These are phyloP conservation scores for Colletotrichum horii DNA, from an alignment of 2,329 filamentous ascomycete species.

Conservation along the genomic window DNA sequence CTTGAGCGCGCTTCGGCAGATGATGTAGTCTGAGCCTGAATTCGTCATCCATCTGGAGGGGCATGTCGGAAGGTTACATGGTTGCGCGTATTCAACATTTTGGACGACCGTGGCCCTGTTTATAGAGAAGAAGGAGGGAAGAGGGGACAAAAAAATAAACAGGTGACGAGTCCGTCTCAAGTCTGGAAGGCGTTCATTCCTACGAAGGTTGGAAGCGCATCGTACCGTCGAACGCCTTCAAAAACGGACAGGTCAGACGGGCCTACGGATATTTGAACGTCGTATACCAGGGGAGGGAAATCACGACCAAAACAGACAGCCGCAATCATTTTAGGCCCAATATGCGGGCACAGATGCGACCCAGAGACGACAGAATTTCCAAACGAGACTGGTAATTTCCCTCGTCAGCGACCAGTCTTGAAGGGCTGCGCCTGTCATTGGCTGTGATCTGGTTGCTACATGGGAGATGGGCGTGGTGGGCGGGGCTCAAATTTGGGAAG, in stretches of 20 bases:
- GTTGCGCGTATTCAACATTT: not conserved
- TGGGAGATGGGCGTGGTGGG: not conserved
- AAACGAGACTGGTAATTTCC: constrained; percentile 16
- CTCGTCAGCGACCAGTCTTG: not conserved
- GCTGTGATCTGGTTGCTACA: not conserved
- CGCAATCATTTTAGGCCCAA: not conserved
- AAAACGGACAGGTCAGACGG: not conserved
- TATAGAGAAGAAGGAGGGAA: not conserved
- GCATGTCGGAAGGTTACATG: not conserved
- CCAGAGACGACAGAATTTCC: not conserved
- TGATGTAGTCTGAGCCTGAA: constrained; percentile 3
- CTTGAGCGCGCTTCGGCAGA: constrained; percentile 11
- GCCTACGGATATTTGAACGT: not conserved
- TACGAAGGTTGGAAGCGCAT: not conserved
- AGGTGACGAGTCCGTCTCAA: not conserved
- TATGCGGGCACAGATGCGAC: not conserved
- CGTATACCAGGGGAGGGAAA: not conserved
- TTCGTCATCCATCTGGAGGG: constrained; percentile 1
- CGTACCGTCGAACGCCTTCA: not conserved
- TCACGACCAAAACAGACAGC: not conserved
- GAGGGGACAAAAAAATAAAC: too few species aligned
- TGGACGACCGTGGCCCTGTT: not conserved
- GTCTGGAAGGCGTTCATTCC: not conserved
- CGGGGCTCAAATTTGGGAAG: not conserved
- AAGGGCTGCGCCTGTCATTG: constrained; percentile 2